Base-by-base conservation (phyloP, 1,284 basidiomycete species). In the Tilletia setariae region DNA sequence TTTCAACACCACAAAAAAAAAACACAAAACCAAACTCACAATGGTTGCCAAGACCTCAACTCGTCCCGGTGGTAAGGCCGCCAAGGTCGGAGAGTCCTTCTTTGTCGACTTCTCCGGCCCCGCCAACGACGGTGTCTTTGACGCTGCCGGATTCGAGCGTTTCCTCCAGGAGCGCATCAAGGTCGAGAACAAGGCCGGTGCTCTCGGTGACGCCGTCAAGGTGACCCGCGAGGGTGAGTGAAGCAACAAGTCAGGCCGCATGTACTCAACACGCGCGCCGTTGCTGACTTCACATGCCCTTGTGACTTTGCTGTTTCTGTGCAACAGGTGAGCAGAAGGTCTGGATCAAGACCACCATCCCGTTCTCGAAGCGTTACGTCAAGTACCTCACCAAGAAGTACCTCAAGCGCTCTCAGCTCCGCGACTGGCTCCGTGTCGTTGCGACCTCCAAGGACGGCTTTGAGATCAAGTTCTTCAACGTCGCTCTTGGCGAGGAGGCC, bases 111-210 rank as follows among this genome's bases (percentile, higher is more conserved):
- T 92, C 87, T 91, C 92, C 66, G 91, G 91, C 82, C 94, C 94
- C 72, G 93, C 92, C 67, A 86, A 87, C 74, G 93, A 95, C 84
- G 89, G 89, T 81, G 91, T 95, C 83, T 93, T 96, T 82, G 93
- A 95, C 82, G 90, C 90, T 73, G 91, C 90, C 71, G 90, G 90
- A 78, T 94, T 92, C 84, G 91, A 93, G 85, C 92, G 93, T 85
- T 96, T 90, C 87, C 87, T 96, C 69, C 92, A 94, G 84, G 93
- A 95, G 86, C 89, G 91, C 78, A 92, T 94, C 84, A 95, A 94
- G 88, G 90, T 94, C 74, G 88, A 87, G 63, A 85, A 85, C 75
- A 85, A 78, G 74, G 83, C 83, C 83, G 2, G 89, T 88, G 46
- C 91, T 79, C 66, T 90, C 88, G 79, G 84, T 65, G 83, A 84